These are phyloP conservation scores for Deinandra increscens DNA, from an alignment of 129 eudicot genomes.

Conservation along the genomic window DNA sequence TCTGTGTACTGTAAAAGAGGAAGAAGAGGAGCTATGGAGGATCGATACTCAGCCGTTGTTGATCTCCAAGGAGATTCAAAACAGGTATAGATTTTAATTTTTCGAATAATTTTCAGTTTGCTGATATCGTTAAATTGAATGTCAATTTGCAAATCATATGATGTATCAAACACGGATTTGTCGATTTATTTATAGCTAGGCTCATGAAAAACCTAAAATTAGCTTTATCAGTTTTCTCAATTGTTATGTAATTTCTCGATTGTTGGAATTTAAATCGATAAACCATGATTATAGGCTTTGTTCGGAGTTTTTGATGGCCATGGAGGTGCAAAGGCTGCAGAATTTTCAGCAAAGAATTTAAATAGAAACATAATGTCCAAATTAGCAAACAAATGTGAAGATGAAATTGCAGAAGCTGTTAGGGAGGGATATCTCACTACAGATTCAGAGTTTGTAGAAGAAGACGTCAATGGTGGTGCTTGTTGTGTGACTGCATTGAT, in stretches of 20 bases:
- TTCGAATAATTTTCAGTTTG: background rate
- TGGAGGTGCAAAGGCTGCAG: slow-evolving; percentile 87
- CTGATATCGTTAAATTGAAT: background rate
- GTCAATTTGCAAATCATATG: background rate
- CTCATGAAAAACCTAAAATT: background rate
- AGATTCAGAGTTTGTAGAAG: slow-evolving; percentile 55
- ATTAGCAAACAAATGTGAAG: slow-evolving; percentile 42
- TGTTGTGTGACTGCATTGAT: slow-evolving; percentile 85
- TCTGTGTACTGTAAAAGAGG: slow-evolving; percentile 81
- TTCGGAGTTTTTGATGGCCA: slow-evolving; percentile 97
- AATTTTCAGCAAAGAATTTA: slow-evolving; percentile 63
- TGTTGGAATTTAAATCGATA: background rate
- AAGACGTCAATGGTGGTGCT: slow-evolving; percentile 64
- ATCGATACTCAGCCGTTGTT: slow-evolving; percentile 61
- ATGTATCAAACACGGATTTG: background rate
- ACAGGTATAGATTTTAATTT: slow-evolving; percentile 52
- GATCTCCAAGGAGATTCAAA: slow-evolving; percentile 54
- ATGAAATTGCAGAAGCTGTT: slow-evolving; percentile 52
- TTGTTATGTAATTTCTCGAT: background rate
- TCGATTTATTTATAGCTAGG: too few relatives aligned
- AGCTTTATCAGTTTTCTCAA: background rate
- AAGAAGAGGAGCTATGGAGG: slow-evolving; percentile 70
- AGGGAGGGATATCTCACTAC: slow-evolving; percentile 76
- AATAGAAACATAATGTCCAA: slow-evolving; percentile 49
- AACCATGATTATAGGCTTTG: slow-evolving; percentile 54